Evolutionary conservation across 495 filamentous ascomycete genomes (phyloP), one percentile per base, ranked within the genome.

Genomic region (Beverwykella pulmonaria): DNA sequence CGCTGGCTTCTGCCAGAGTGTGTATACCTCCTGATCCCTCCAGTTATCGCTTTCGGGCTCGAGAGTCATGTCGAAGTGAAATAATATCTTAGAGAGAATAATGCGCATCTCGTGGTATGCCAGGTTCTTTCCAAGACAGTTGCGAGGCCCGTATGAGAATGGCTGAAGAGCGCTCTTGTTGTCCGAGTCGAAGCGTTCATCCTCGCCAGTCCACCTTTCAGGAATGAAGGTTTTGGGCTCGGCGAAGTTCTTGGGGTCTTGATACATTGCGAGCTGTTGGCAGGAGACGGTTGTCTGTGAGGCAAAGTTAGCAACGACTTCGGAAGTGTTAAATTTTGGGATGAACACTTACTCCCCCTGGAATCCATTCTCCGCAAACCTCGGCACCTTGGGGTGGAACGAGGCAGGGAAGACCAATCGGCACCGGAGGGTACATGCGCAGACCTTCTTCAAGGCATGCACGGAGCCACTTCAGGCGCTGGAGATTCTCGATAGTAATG

Each of bases 1-100:
- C 26, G 73, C 65, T 4, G 73, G 76, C 67, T 80, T 82, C 47
- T 81, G 72, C 82, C 82, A 83, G 36, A 75, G 46, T 3, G 58
- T 59, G 41, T 67, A 74, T 9, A 70, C 53, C 19, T 69, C 63
- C 65, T 74, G 73, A 36, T 68, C 53, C 0, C 14, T 49, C 74
- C 74, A 76, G n/a, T 69, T 49, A 19, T 68, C 36, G 48, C 54
- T 63, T 59, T 76, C 69, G 2, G 64, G 54, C 25, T 53, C 53
- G 7, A 75, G 54, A 3, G 20, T 15, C 20, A 67, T 53, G 49
- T 67, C 64, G 36, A 61, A 67, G 57, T 67, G 48, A 23, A 47
- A 67, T 3, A 67, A 20, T 8, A 67, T 27, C 34, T 58, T 47
- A 26, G 46, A 23, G 39, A 67, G 41, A 19, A 67, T 62, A 15